Conservation (phyloP, 495 filamentous ascomycete genomes). For the Hamigera avellanea region DNA sequence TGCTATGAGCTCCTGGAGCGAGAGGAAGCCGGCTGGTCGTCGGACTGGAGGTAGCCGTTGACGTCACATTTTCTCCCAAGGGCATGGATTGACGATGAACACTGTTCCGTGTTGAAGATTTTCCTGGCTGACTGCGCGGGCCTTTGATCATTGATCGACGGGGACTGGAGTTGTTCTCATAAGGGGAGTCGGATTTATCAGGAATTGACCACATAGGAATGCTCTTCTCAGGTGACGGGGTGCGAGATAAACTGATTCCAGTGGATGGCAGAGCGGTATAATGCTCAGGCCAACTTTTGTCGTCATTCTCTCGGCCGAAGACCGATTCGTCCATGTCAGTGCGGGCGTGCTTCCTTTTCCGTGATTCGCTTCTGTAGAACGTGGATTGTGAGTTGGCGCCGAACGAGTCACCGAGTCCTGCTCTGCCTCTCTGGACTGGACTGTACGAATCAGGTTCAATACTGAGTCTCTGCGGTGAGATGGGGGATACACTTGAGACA, state of each 20-base stretch:
- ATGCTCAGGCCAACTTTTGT: conserved; percentile 15
- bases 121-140: conserved; percentile 24
- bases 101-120: conserved; percentile 10
- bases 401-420: conserved; percentile 11
- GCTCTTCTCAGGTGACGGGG: conserved; percentile 23
- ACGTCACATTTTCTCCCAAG: conserved; percentile 6
- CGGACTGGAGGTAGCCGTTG: conserved; percentile 3
- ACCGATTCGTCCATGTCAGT: conserved; percentile 4
- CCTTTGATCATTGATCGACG: conserved; percentile 26
- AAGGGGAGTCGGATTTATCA: conserved; percentile 12
- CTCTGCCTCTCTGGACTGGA: background rate
- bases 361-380: conserved; percentile 11
- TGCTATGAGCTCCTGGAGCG: background rate
- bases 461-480: conserved; percentile 8
- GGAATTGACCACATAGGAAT: conserved; percentile 18
- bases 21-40: background rate
- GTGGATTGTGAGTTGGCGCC: conserved; percentile 4
- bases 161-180: conserved; percentile 24
- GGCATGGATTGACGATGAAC: conserved; percentile 10
- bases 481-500: conserved; percentile 6
- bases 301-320: conserved; percentile 2
- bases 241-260: conserved; percentile 15
- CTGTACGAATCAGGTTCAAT: conserved; percentile 6
- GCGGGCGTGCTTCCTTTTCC: conserved; percentile 15
- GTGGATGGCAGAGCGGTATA: conserved; percentile 15